Conservation (phyloP, 768 basidiomycete species). For the Lactarius hatsudake region DNA sequence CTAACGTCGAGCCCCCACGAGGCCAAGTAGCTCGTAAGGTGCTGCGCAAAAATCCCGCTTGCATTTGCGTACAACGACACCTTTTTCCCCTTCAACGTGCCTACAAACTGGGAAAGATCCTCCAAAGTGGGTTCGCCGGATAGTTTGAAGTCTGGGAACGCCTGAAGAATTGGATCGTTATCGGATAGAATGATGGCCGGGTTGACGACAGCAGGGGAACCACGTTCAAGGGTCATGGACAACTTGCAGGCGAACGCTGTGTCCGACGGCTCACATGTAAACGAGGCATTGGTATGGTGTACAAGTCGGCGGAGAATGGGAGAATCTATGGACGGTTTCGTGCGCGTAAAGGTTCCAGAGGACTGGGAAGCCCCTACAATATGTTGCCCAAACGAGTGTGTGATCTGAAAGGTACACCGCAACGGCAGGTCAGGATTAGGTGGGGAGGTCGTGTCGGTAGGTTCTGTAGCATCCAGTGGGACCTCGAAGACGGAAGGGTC, state of each 20-base stretch:
- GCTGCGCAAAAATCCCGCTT: conserved; percentile 86
- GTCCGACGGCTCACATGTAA: conserved; percentile 40
- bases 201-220: conserved; percentile 46
- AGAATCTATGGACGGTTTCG: conserved; percentile 44
- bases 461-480: conserved; percentile 25
- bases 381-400: conserved; percentile 44
- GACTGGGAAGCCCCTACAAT: background rate
- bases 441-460: conserved; percentile 17
- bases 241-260: conserved; percentile 58
- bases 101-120: conserved; percentile 76
- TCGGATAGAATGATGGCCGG: conserved; percentile 40
- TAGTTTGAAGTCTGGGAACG: conserved; percentile 48
- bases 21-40: conserved; percentile 89
- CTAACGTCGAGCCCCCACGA: conserved; percentile 95
- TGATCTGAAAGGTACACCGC: conserved; percentile 56
- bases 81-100: conserved; percentile 77
- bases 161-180: conserved; percentile 49
- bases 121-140: conserved; percentile 74
- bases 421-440: conserved; percentile 40
- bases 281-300: conserved; percentile 52
- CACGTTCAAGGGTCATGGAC: conserved; percentile 58
- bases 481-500: conserved; percentile 10
- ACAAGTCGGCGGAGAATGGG: conserved; percentile 60
- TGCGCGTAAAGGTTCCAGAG: conserved; percentile 31
- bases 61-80: conserved; percentile 83